A percentile compares a stretch with the other conserved stretches of the same genome.
phyloP scores from a whole-genome alignment of 495 filamentous ascomycete genomes.

The Extremus antarcticus region DNA sequence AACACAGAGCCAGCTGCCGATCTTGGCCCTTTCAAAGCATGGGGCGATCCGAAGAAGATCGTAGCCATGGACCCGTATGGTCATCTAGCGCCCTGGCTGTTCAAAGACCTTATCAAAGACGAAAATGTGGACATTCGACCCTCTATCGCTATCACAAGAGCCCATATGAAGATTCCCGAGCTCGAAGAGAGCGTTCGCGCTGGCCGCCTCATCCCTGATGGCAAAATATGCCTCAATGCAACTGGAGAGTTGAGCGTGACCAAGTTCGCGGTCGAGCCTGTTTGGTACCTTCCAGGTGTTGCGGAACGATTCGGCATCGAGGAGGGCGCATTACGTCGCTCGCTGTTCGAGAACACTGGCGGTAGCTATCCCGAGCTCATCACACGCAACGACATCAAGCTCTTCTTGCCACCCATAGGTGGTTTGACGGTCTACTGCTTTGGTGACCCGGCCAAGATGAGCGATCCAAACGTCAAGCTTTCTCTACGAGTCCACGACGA shows the following conservation, averaged over 20 bases:
- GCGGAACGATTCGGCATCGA: conserved; percentile 95
- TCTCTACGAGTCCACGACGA: conserved; percentile 93
- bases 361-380: conserved; percentile 87
- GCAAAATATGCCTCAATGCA: conserved; percentile 77
- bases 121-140: conserved; percentile 79
- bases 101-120: conserved; percentile 53
- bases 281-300: conserved; percentile 91
- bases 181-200: conserved; percentile 74
- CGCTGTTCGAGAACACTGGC: conserved; percentile 89
- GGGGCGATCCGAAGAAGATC: conserved; percentile 87
- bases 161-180: conserved; percentile 94
- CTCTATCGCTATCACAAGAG: conserved; percentile 88
- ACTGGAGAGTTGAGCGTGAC: conserved; percentile 84
- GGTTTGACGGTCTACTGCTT: conserved; percentile 96
- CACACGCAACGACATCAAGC: conserved; percentile 84
- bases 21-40: conserved; percentile 80
- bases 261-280: conserved; percentile 91
- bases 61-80: conserved; percentile 95
- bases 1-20: conserved; percentile 86
- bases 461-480: conserved; percentile 71
- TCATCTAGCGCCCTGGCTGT: conserved; percentile 77
- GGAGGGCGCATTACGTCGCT: conserved; percentile 73
- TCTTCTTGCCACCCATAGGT: conserved; percentile 93
- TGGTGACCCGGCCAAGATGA: conserved; percentile 85
- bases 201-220: conserved; percentile 71